Evolutionary conservation across 352 stramenopile species (phyloP), one percentile per base, ranked within the genome.

Genomic region (Phytophthora sojae): DNA sequence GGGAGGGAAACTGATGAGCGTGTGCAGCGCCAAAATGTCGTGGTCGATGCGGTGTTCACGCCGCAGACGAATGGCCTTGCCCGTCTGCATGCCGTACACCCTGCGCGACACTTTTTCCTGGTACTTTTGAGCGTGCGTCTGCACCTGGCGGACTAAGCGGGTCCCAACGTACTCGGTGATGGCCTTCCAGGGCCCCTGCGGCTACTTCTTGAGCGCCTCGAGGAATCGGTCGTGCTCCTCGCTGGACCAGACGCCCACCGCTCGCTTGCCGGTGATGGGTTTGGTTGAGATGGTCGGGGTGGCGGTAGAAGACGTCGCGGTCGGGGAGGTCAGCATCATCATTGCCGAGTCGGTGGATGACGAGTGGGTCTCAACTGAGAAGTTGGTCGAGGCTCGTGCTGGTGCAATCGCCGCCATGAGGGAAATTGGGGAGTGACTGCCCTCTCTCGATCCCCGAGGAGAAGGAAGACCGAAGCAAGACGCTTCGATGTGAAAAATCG

Each of bases 31-130:
- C 29, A 87, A 71, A 44, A 83, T 64, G 61, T 85, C 80, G 65
- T 84, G 69, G 47, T 92, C 85, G 62, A 92, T 82, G 26, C 83
- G 82, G 51, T 91, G 82, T 64, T 92, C 85, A 14, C 71, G 74
- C 15, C 85, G 73, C 0, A 81, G 64, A 32, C 77, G 76, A 44
- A 76, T 84, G 32, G 73, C 76, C 21, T 85, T 86, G 17, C 88
- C 82, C 25, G 84, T 88, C 45, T 83, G 78, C 37, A 92, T 75
- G 0, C 86, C 83, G n/a, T 87, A 80, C 45, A 86, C 65, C 14
- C 82, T 76, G 3, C 86, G 84, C 42, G 74, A 73, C 32, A 94
- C 81, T 53, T 94, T 94, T 58, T 94, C 85, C 61, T 90, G 81
- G 66, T 94, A 94, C 65, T 85, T 86, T 57, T 88, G 76, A 17